phyloP scores from a whole-genome alignment of 2,329 filamentous ascomycete genomes.

The Xylogone sp. region DNA sequence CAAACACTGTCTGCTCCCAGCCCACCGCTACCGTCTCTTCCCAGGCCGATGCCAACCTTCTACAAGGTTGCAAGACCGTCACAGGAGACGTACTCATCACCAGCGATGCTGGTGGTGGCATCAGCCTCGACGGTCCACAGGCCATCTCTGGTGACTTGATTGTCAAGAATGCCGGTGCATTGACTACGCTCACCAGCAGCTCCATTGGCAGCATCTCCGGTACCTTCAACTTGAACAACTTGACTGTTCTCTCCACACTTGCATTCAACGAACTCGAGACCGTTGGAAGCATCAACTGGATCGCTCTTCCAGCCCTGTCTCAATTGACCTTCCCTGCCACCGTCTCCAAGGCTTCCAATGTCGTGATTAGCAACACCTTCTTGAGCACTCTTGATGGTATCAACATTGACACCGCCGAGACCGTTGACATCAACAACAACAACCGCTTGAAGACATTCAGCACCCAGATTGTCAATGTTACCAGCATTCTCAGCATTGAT shows the following conservation, averaged over 20 bases:
- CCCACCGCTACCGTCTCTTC: conserved; percentile 26
- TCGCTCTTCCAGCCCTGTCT: conserved; percentile 63
- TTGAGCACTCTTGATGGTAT: conserved; percentile 77
- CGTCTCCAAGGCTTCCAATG: conserved; percentile 62
- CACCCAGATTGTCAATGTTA: conserved; percentile 75
- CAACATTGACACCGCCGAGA: conserved; percentile 67
- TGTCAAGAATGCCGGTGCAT: conserved; percentile 54
- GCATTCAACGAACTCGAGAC: conserved; percentile 60
- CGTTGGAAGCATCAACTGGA: conserved; percentile 67
- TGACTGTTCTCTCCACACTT: conserved; percentile 67
- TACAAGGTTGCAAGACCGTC: conserved; percentile 25
- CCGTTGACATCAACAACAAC: conserved; percentile 90
- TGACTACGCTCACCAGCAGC: conserved; percentile 60
- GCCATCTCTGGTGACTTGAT: conserved; percentile 55
- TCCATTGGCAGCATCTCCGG: conserved; percentile 64
- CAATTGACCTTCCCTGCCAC: conserved; percentile 52
- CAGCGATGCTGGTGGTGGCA: conserved; percentile 19
- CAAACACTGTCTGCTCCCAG: conserved; percentile 20
- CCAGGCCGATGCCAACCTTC: conserved; percentile 23
- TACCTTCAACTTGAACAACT: conserved; percentile 63
- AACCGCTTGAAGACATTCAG: conserved; percentile 69
- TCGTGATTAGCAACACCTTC: conserved; percentile 83
- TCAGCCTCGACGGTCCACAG: conserved; percentile 59
- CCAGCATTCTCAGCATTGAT: conserved; percentile 65
- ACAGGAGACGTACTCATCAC: conserved; percentile 30